Evolutionary conservation across 1,139 yeast genomes (phyloP), one percentile per base, ranked within the genome.

Genomic region (Geotrichum histeridarum): DNA sequence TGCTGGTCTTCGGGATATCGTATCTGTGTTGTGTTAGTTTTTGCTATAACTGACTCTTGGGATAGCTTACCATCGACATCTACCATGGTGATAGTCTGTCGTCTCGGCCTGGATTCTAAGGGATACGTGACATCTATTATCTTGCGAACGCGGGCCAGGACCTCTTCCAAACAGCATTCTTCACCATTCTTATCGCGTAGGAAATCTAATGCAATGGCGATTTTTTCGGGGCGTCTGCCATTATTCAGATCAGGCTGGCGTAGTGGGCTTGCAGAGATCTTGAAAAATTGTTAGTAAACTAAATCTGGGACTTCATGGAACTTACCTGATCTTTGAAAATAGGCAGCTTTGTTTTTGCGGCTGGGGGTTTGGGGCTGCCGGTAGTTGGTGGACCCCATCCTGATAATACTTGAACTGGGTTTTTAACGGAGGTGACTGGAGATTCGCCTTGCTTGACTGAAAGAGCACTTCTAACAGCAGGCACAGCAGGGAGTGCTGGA

Each of bases 111-210:
- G 36, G 41, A 27, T 30, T 31, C 48, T 6, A 35, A 43, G n/a
- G 48, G 44, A 14, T 43, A 53, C 3, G 39, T 32, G 18, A 37
- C 42, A 18, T 48, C 42, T 11, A 48, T 17, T 38, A 53, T 48
- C 8, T 46, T 50, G 57, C 79, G 69, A 50, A 77, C 67, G 39
- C 70, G 64, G 1, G 84, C 84, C 51, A 86, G 68, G 1, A 86
- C 68, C 63, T 87, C 95, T 51, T 78, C 80, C n/a, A 84, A 67
- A 56, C 86, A 82, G 55, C 67, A 73, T 57, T 79, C 83, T 55
- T 81, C 84, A 9, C 75, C 77, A 8, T 68, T 67, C 1, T 67
- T 64, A 1, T 63, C 67, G 14, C 58, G 80, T 76, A 64, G 81
- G 77, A 44, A 88, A 14, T 69, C 68, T 27, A 67, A 51, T 15